Conservation (phyloP, 2,329 filamentous ascomycete species). For the Aspergillus pseudonomiae region DNA sequence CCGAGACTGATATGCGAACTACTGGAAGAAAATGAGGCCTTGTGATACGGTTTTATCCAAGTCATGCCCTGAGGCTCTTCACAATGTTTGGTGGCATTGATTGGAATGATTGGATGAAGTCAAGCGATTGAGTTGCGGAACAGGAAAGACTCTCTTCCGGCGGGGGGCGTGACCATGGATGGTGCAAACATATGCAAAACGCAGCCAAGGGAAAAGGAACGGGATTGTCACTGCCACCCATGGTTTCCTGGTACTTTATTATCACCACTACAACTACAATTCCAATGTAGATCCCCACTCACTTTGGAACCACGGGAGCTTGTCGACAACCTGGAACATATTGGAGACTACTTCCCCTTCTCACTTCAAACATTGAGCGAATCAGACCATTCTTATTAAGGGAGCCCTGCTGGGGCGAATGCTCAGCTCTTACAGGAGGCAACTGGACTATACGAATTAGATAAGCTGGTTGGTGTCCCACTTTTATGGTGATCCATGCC, state of each 20-base stretch:
- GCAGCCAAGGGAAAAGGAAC: slow-evolving; percentile 2
- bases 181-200: neutral
- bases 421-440: neutral
- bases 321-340: neutral
- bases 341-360: neutral
- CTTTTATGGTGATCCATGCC: slow-evolving; percentile 2
- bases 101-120: slow-evolving; percentile 2
- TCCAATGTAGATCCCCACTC: neutral
- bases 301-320: neutral
- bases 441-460: neutral
- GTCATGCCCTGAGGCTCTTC: slow-evolving; percentile 3
- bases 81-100: neutral
- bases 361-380: slow-evolving; percentile 4
- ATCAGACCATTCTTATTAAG: slow-evolving; percentile 3
- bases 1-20: neutral
- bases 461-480: slow-evolving; percentile 2
- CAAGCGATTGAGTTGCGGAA: slow-evolving; percentile 11
- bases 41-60: slow-evolving; percentile 2
- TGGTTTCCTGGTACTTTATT: slow-evolving; percentile 1
- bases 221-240: slow-evolving; percentile 4
- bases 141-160: neutral
- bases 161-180: slow-evolving; percentile 5
- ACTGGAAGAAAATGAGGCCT: neutral
- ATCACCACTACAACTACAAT: neutral
- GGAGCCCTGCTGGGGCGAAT: slow-evolving; percentile 8